Base-by-base conservation (phyloP, 192 early-diverging fungal species). In the Phlyctochytrium bullatum region DNA sequence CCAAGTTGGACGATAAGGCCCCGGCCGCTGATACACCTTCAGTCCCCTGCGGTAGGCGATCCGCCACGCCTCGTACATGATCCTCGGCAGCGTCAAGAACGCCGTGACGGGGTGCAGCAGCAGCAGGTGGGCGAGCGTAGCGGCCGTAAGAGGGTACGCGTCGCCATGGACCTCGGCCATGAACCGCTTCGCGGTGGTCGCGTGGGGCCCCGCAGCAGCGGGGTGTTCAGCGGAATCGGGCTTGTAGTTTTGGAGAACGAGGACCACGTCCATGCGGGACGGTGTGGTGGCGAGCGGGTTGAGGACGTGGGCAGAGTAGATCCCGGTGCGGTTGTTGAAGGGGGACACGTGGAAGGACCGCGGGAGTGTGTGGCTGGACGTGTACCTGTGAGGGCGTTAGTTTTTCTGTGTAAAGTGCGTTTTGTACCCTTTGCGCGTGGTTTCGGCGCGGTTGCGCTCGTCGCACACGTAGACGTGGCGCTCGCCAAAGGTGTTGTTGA, bases 401-500 rank as follows among this genome's bases (percentile, higher is more conserved):
- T 64, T 29, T 73, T n/a, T n/a, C n/a, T n/a, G n/a, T n/a, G n/a
- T n/a, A n/a, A n/a, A n/a, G n/a, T n/a, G n/a, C n/a, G n/a, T n/a
- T n/a, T n/a, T n/a, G n/a, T n/a, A n/a, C n/a, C n/a, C 78, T 17
- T 59, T 17, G 23, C 65, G 65, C 0, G 36, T 12, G 4, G 29
- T 59, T 1, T 53, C 31, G 58, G 53, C n/a, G 34, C 20, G 17
- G 53, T 65, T 79, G 25, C 25, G 27, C 23, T 74, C 56, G 63
- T 75, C 64, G 28, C 71, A 70, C 12, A 84, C 52, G 36, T 86
- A 86, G 28, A 86, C 52, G 64, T 86, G 81, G 16, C 78, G 74
- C 61, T 86, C 85, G 20, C 76, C 73, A 64, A 86, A 86, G 1
- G 85, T 86, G 65, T 86, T 86, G 66, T 84, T 80, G 16, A 86